These are phyloP conservation scores for Rosa hybrid DNA, from an alignment of 331 rosid genomes.

Conservation along the genomic window DNA sequence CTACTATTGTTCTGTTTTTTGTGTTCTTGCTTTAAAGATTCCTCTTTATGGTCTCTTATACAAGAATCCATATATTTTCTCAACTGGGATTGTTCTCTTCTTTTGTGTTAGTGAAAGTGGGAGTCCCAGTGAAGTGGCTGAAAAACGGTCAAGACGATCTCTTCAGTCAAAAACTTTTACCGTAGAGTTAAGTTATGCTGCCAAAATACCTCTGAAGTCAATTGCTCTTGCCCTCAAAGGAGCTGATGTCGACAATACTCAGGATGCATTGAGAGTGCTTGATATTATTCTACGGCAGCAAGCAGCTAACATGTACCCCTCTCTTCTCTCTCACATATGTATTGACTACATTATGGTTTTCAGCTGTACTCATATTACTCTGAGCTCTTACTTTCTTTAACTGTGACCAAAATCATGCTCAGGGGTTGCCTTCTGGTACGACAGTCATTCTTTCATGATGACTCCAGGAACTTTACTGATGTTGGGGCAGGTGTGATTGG, in stretches of 20 bases:
- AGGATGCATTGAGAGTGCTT: slow-evolving; percentile 85
- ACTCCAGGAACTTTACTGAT: slow-evolving; percentile 59
- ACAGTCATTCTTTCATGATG: slow-evolving; percentile 85
- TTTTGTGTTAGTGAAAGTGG: slow-evolving; percentile 42
- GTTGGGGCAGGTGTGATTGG: slow-evolving; percentile 85
- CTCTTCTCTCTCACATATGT: slow-evolving; percentile 2
- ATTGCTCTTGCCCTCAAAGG: slow-evolving; percentile 50
- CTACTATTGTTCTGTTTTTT: background rate
- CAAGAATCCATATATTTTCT: no score
- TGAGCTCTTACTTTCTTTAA: slow-evolving; percentile 30
- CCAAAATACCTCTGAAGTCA: slow-evolving; percentile 71
- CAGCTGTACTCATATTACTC: slow-evolving; percentile 6
- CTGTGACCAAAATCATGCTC: slow-evolving; percentile 30
- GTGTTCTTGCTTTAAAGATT: background rate
- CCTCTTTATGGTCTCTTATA: background rate
- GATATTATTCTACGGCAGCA: slow-evolving; percentile 77
- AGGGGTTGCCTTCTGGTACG: slow-evolving; percentile 91
- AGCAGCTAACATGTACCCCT: slow-evolving; percentile 66
- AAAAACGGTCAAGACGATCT: slow-evolving; percentile 62
- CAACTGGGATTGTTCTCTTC: background rate
- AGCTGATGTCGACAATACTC: slow-evolving; percentile 51
- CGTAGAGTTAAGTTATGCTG: slow-evolving; percentile 57
- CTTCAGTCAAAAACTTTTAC: slow-evolving; percentile 56
- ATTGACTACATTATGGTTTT: slow-evolving; percentile 16
- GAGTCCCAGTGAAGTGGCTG: slow-evolving; percentile 33